A percentile compares a stretch with the other conserved stretches of the same genome.
phyloP scores from a whole-genome alignment of 345 rosid genomes.

The Laguncularia racemosa region DNA sequence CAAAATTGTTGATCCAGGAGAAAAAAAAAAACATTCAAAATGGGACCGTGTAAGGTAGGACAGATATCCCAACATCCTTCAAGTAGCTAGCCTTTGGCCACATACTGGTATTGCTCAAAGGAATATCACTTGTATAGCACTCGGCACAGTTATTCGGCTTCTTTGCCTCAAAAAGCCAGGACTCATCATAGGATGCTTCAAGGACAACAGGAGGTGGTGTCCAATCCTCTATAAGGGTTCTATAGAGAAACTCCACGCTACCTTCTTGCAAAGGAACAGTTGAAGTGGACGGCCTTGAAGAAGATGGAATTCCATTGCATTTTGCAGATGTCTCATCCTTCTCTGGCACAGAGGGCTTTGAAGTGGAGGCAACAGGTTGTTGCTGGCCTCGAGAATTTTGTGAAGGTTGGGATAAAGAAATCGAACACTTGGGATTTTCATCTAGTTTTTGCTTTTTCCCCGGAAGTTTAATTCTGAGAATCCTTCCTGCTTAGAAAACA shows the following conservation, averaged over 20 bases:
- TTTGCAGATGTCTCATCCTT: no score
- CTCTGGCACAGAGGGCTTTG: no score
- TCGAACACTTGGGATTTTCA: constrained; percentile 16
- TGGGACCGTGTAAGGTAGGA: constrained; percentile 59
- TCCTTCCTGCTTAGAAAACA: constrained; percentile 29
- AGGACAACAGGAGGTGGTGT: constrained; percentile 15
- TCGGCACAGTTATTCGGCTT: background rate
- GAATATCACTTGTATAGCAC: constrained; percentile 6
- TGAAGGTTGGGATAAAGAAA: background rate
- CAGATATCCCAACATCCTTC: constrained; percentile 34
- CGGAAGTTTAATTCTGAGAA: constrained; percentile 36
- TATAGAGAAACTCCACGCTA: constrained; percentile 12
- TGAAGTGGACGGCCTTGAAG: background rate
- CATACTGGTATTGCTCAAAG: background rate
- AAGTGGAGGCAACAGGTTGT: no score
- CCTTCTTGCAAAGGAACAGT: background rate
- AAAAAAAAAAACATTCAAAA: constrained; percentile 21
- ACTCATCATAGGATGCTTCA: constrained; percentile 21
- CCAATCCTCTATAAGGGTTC: constrained; percentile 41
- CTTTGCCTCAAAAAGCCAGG: constrained; percentile 45
- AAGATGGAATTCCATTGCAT: no score
- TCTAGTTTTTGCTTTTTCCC: constrained; percentile 8
- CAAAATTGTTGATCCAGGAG: background rate
- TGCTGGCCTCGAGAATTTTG: no score
- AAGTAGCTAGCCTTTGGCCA: constrained; percentile 39